phyloP scores from a whole-genome alignment of 2,329 filamentous ascomycete genomes.

The Scedosporium aurantiacum region DNA sequence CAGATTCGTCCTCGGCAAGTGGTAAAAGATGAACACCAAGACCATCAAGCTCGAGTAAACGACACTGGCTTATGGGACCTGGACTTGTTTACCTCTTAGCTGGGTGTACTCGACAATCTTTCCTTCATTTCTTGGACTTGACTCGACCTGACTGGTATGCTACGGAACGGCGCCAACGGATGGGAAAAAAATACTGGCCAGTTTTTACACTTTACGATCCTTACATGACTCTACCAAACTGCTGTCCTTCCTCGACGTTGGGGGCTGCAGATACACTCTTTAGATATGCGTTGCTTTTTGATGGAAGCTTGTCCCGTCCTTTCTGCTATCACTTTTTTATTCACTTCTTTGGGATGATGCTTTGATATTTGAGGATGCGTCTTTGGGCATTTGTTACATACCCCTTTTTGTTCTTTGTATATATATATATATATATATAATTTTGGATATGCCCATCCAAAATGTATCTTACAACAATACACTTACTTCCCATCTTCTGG shows the following conservation, averaged over 20 bases:
- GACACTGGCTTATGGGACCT: no score
- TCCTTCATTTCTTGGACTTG: not conserved
- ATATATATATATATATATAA: not conserved
- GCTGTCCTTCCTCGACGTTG: no score
- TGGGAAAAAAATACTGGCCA: not conserved
- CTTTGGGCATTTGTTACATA: not conserved
- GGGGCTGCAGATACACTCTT: not conserved
- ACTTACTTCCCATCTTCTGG: not conserved
- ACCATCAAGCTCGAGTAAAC: not conserved
- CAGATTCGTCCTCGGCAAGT: slow-evolving; percentile 22
- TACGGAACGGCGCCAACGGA: not conserved
- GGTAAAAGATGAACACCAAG: slow-evolving; percentile 11
- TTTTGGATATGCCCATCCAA: not conserved
- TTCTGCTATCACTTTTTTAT: not conserved
- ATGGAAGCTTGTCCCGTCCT: not conserved
- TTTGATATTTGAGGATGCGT: no score
- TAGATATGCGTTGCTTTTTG: not conserved
- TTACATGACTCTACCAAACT: not conserved
- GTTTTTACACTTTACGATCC: not conserved
- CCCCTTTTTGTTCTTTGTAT: not conserved
- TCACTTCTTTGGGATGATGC: no score
- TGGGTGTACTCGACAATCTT: not conserved
- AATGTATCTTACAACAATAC: not conserved
- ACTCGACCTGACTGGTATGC: not conserved
- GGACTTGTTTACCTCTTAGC: no score